Conservation (phyloP, 495 filamentous ascomycete genomes). For the Hypoxylon intermedium region DNA sequence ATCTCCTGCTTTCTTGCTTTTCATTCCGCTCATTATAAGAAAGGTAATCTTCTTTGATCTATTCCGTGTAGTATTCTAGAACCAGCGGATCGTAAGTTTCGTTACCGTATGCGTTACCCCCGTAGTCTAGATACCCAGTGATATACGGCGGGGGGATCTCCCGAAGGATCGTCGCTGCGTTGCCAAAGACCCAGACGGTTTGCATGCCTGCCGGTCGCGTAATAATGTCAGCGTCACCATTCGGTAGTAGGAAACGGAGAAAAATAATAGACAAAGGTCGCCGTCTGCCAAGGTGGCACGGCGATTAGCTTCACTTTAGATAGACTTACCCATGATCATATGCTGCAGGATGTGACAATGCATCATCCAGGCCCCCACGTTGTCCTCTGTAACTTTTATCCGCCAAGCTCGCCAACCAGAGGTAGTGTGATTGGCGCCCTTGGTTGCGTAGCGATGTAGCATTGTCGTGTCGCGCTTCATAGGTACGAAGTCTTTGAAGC, state of each 20-base stretch:
- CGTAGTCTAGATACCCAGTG: constrained; percentile 56
- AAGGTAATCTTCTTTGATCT: constrained; percentile 6
- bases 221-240: constrained; percentile 10
- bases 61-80: constrained; percentile 34
- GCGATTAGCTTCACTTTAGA: not conserved
- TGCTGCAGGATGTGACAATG: constrained; percentile 68
- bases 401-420: constrained; percentile 68
- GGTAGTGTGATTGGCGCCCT: constrained; percentile 46
- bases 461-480: constrained; percentile 63
- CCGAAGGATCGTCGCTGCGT: constrained; percentile 50
- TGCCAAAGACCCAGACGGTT: constrained; percentile 60
- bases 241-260: not conserved
- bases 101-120: constrained; percentile 58
- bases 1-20: not conserved
- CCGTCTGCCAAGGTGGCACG: not conserved
- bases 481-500: constrained; percentile 51
- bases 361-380: constrained; percentile 68
- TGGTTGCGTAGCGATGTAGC: constrained; percentile 56
- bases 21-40: constrained; percentile 7
- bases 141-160: constrained; percentile 51
- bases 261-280: not conserved
- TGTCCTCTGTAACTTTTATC: constrained; percentile 50
- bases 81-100: constrained; percentile 48
- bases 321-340: constrained; percentile 58
- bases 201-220: constrained; percentile 51